A percentile compares a stretch with the other conserved stretches of the same genome.
These are phyloP conservation scores for Crucibulum cyathiforme DNA, from an alignment of 1,284 basidiomycete genomes.

Conservation along the genomic window DNA sequence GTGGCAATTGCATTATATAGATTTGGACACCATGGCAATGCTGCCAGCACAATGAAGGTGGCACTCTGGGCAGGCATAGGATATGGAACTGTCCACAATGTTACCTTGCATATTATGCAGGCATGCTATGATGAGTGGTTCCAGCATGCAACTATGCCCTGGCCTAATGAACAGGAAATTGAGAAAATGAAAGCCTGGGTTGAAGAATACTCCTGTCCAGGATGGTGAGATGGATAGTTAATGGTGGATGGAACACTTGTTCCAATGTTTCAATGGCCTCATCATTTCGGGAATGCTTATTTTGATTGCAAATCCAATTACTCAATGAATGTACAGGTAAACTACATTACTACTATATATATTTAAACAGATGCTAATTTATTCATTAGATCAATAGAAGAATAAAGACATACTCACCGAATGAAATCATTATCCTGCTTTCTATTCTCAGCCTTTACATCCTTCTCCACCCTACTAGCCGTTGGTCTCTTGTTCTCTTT, in stretches of 20 bases:
- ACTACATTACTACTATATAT: background rate
- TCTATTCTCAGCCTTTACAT: no score
- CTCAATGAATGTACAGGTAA: conserved; percentile 16
- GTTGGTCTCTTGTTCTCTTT: no score
- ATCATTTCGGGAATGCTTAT: conserved; percentile 13
- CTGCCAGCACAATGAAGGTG: conserved; percentile 25
- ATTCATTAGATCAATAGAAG: conserved; percentile 4
- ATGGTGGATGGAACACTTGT: conserved; percentile 45
- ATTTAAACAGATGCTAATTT: background rate
- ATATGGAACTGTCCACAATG: conserved; percentile 26
- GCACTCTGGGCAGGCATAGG: conserved; percentile 29
- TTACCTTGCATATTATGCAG: conserved; percentile 18
- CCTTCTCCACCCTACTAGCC: no score
- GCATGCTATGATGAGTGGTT: conserved; percentile 13
- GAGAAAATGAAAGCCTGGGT: conserved; percentile 35
- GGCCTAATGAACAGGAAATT: conserved; percentile 10
- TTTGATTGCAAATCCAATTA: no score
- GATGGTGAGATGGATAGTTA: conserved; percentile 38
- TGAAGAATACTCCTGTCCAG: conserved; percentile 29
- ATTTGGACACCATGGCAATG: conserved; percentile 41
- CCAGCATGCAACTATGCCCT: conserved; percentile 6
- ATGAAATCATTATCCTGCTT: no score
- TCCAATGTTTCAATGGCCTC: conserved; percentile 31
- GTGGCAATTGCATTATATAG: conserved; percentile 36
- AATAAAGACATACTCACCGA: no score